These are phyloP conservation scores for Wallacemonas collosoma DNA, from an alignment of 208 protist species.

Conservation along the genomic window DNA sequence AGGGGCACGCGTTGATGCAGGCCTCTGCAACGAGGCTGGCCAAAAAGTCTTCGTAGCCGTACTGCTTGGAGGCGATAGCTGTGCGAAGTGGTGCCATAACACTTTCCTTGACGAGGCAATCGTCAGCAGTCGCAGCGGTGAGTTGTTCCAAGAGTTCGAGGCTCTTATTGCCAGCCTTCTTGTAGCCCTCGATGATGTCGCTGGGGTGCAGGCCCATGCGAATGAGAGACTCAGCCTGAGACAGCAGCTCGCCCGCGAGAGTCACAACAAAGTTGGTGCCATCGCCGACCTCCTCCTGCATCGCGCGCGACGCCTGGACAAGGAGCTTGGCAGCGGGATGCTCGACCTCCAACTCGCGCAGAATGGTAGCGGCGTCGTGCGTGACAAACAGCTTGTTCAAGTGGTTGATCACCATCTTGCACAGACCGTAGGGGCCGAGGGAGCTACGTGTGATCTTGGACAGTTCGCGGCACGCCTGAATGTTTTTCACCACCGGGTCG, in stretches of 20 bases:
- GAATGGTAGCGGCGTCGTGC: slow-evolving; percentile 99
- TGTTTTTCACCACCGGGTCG: slow-evolving; percentile 98
- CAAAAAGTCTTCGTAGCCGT: slow-evolving; percentile 96
- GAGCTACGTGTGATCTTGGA: slow-evolving; percentile 97
- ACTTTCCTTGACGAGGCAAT: slow-evolving; percentile 84
- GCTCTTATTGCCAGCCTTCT: slow-evolving; percentile 92
- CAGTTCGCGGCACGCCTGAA: slow-evolving; percentile 97
- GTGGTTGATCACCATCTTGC: slow-evolving; percentile 99
- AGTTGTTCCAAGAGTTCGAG: slow-evolving; percentile 91
- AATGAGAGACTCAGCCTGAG: slow-evolving; percentile 96
- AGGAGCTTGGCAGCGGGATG: slow-evolving; percentile 99
- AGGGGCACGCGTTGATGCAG: slow-evolving; percentile 97
- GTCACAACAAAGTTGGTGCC: slow-evolving; percentile 99
- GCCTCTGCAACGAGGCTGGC: slow-evolving; percentile 94
- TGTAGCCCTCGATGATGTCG: slow-evolving; percentile 99
- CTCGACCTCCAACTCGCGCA: slow-evolving; percentile 99
- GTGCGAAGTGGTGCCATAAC: slow-evolving; percentile 79
- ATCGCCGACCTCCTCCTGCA: slow-evolving; percentile 99
- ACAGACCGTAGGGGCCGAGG: slow-evolving; percentile 99
- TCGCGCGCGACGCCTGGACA: slow-evolving; percentile 98
- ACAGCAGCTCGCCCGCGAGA: slow-evolving; percentile 98
- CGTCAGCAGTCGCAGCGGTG: slow-evolving; percentile 70
- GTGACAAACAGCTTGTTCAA: slow-evolving; percentile 99
- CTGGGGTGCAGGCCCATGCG: slow-evolving; percentile 97
- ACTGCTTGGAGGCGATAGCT: slow-evolving; percentile 96